A percentile compares a stretch with the other conserved stretches of the same genome.
Evolutionary conservation across 805 yeast genomes (phyloP).

Genomic region (Starmerella apis): DNA sequence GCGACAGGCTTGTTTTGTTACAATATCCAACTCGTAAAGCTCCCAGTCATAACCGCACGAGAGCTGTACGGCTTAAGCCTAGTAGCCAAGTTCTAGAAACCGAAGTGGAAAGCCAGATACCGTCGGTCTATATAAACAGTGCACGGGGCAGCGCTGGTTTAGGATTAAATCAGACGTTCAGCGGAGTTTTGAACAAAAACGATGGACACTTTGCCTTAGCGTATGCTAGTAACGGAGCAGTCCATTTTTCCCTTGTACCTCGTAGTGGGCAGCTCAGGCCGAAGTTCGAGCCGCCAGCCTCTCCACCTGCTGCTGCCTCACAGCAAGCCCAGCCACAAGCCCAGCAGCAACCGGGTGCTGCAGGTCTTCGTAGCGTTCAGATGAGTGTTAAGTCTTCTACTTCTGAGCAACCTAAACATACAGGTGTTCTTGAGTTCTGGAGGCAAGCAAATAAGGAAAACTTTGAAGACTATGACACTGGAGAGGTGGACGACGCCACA

Average conservation of each 20-base stretch:
- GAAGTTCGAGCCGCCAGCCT: constrained; percentile 50
- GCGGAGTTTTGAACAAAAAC: constrained; percentile 48
- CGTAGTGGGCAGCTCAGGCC: constrained; percentile 73
- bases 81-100: constrained; percentile 58
- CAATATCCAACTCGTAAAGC: constrained; percentile 50
- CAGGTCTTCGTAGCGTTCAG: constrained; percentile 54
- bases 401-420: constrained; percentile 50
- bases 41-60: not conserved
- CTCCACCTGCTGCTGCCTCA: constrained; percentile 24
- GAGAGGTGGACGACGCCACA: not conserved
- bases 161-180: constrained; percentile 43
- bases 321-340: constrained; percentile 3
- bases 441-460: constrained; percentile 55
- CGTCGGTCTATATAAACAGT: constrained; percentile 54
- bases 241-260: constrained; percentile 56
- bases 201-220: constrained; percentile 32
- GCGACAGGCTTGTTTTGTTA: constrained; percentile 35
- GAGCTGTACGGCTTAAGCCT: constrained; percentile 45
- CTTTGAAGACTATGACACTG: constrained; percentile 27
- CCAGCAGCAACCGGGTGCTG: constrained; percentile 19
- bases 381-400: constrained; percentile 59
- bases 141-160: not conserved
- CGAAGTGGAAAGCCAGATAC: constrained; percentile 58
- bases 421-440: constrained; percentile 60
- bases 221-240: constrained; percentile 33